Evolutionary conservation across 2,329 filamentous ascomycete genomes (phyloP).

Genomic region (Alternaria arborescens): DNA sequence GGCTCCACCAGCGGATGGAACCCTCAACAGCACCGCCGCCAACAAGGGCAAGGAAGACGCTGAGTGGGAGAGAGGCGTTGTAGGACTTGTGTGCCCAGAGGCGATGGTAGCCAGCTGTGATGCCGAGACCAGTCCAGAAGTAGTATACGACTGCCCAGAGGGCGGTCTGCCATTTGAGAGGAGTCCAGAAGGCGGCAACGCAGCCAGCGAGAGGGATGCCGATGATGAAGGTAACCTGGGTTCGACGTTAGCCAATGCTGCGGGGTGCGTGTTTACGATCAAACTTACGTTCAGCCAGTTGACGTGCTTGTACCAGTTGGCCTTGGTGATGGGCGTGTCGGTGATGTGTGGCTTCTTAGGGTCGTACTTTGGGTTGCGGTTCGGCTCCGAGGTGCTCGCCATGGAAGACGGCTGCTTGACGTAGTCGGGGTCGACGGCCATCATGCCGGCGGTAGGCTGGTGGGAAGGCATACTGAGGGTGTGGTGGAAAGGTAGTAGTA

Average conservation of each 20-base stretch:
- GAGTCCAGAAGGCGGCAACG: conserved; percentile 80
- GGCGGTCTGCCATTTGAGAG: conserved; percentile 75
- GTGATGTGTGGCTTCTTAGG: conserved; percentile 85
- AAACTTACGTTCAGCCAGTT: conserved; percentile 85
- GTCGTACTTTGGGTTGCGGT: conserved; percentile 61
- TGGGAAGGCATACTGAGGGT: conserved; percentile 59
- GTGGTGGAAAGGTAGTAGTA: conserved; percentile 12
- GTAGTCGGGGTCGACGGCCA: conserved; percentile 60
- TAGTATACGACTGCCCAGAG: conserved; percentile 82
- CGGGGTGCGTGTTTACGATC: too few relatives aligned
- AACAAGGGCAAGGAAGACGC: conserved; percentile 59
- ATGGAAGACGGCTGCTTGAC: conserved; percentile 57
- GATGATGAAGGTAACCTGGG: conserved; percentile 82
- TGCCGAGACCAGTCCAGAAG: conserved; percentile 80
- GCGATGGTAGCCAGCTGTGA: conserved; percentile 69
- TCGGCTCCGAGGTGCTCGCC: conserved; percentile 62
- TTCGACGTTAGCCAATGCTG: conserved; percentile 20
- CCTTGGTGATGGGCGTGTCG: conserved; percentile 79
- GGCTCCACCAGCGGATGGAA: conserved; percentile 61
- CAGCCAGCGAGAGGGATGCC: conserved; percentile 78
- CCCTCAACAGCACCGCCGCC: conserved; percentile 61
- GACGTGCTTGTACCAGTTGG: conserved; percentile 91
- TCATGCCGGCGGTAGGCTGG: conserved; percentile 58
- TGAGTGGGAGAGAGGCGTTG: conserved; percentile 55
- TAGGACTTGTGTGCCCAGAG: conserved; percentile 71